A percentile compares a stretch with the other conserved stretches of the same genome.
Conservation (phyloP, 2,329 filamentous ascomycete genomes). For the Arthrobotrys megalospora region DNA sequence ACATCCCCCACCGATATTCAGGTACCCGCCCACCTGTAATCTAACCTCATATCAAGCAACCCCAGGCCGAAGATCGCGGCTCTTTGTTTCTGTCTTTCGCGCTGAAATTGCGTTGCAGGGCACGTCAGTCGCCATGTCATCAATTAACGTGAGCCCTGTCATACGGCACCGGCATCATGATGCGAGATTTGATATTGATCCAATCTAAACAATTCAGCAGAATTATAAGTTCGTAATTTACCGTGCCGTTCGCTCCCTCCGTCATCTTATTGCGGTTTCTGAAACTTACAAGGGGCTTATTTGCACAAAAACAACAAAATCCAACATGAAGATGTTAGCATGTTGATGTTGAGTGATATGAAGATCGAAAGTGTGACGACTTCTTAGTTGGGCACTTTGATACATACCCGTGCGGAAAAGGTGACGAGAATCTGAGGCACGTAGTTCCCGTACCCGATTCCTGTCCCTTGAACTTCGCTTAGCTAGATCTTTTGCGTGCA, state of each 20-base stretch:
- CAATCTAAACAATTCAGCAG: constrained; percentile 17
- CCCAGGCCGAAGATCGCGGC: constrained; percentile 23
- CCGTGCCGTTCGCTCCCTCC: constrained; percentile 53
- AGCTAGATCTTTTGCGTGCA: constrained; percentile 1
- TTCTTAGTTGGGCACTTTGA: constrained; percentile 9
- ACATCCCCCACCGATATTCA: constrained; percentile 51
- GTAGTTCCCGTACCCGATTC: constrained; percentile 12
- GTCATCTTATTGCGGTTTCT: constrained; percentile 57
- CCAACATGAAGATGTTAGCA: constrained; percentile 1
- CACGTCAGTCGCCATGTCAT: constrained; percentile 36
- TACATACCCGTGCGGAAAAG: constrained; percentile 25
- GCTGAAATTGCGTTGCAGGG: constrained; percentile 32
- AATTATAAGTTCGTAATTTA: constrained; percentile 55
- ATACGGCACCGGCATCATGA: constrained; percentile 42
- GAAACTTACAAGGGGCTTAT: constrained; percentile 54
- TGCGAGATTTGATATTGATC: constrained; percentile 43
- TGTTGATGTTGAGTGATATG: neutral
- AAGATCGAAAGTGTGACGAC: constrained; percentile 10
- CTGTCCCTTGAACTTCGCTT: constrained; percentile 24
- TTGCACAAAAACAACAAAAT: constrained; percentile 5
- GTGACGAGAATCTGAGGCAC: constrained; percentile 8
- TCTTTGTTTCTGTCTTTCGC: neutral
- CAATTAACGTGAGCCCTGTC: constrained; percentile 19
- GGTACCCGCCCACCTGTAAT: constrained; percentile 43
- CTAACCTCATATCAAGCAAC: constrained; percentile 27